Evolutionary conservation across 2,329 filamentous ascomycete species (phyloP), one percentile per base, ranked within the genome.

Genomic region (Ceratocystis colombiana): DNA sequence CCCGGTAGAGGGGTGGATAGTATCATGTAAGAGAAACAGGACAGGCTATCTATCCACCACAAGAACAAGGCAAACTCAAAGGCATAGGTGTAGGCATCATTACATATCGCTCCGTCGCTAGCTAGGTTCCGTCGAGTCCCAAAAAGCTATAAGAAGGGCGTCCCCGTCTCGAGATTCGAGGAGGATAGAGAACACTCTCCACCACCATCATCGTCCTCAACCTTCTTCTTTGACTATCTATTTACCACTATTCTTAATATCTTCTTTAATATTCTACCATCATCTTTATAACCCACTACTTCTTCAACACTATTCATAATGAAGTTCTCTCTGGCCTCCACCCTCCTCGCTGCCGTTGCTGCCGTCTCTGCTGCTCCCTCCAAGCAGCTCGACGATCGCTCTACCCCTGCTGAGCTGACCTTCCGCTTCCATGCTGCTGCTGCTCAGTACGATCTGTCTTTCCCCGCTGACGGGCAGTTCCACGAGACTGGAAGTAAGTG

Each of bases 361-460:
- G 53, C 64, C 20, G 63, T 63, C 59, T 55, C 66, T 33, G 67
- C 67, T 41, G 59, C 61, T 37, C 63, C 63, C 25, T 55, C 68
- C n/a, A 12, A 55, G 15, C 37, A 53, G n/a, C 37, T 69, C 20
- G 61, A 67, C 15, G 53, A 46, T 28, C 68, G 68, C 10, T 72
- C 74, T 45, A 71, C 72, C 17, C 37, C 37, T 41, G 75, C 77
- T 55, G 75, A 74, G 5, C 76, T 77, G 3, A 73, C 78, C 67
- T 73, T 82, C 62, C 77, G 71, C 22, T 79, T 82, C 70, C 74
- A 78, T 69, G 76, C 74, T 45, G 77, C 74, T 2, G 74, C 77
- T 6, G 74, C 74, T 17, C 72, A 73, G 2, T 81, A 80, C 70
- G 68, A 73, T 1, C 70, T 82, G 64, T 67, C 69, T 22, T 74